Evolutionary conservation across 805 yeast genomes (phyloP).

Genomic region (Debaryomyces tyrocola): DNA sequence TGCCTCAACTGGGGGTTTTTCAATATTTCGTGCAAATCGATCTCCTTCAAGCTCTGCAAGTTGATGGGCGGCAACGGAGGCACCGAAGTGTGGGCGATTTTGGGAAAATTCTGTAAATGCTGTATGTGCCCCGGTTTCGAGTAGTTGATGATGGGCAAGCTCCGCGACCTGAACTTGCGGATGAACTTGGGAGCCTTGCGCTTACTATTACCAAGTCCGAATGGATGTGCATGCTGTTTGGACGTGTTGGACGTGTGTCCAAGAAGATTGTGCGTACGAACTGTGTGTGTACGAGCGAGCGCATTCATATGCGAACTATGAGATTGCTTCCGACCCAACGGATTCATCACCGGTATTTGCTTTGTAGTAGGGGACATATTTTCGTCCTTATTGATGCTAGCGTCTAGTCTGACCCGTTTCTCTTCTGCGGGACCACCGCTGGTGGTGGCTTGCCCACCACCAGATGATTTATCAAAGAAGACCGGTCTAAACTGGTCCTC

Average conservation of each 20-base stretch:
- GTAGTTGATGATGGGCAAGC: slow-evolving; percentile 44
- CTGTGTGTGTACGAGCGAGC: neutral
- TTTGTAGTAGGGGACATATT: slow-evolving; percentile 1
- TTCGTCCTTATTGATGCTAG: slow-evolving; percentile 2
- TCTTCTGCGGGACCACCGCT: slow-evolving; percentile 13
- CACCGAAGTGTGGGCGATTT: slow-evolving; percentile 11
- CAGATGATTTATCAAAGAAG: slow-evolving; percentile 24
- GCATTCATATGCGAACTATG: neutral
- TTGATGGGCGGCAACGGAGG: slow-evolving; percentile 80
- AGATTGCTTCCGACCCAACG: neutral
- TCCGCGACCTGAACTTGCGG: slow-evolving; percentile 37
- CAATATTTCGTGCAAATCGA: slow-evolving; percentile 83
- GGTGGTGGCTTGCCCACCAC: slow-evolving; percentile 3
- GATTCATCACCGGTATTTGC: slow-evolving; percentile 3
- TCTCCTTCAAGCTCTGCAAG: slow-evolving; percentile 76
- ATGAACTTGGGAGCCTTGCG: slow-evolving; percentile 33
- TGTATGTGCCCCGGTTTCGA: slow-evolving; percentile 12
- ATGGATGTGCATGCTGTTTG: slow-evolving; percentile 10
- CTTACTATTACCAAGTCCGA: slow-evolving; percentile 4
- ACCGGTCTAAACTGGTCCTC: slow-evolving; percentile 34
- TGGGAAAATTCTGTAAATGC: slow-evolving; percentile 11
- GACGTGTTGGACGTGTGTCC: slow-evolving; percentile 9
- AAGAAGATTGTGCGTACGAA: slow-evolving; percentile 9
- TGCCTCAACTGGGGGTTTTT: slow-evolving; percentile 92
- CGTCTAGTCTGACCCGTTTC: slow-evolving; percentile 22